Evolutionary conservation across 1,139 yeast genomes (phyloP), one percentile per base, ranked within the genome.

Genomic region (Sugiyamaella novakii): DNA sequence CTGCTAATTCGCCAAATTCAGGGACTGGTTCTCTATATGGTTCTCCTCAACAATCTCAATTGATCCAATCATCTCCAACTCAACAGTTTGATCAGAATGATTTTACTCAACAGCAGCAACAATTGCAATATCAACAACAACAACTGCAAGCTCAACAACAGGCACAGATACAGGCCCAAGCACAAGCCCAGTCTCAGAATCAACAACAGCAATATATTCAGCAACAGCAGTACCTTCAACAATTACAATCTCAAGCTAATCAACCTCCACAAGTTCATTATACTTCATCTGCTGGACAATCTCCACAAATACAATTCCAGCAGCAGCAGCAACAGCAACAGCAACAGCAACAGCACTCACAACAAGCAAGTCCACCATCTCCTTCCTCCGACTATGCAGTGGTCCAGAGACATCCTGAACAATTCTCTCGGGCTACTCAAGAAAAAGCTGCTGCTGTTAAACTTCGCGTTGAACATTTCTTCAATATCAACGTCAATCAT

Each of bases 321-420:
- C 43, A 38, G 6, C 14, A 6, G 30, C 43, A 15, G 2, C 34
- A 27, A 3, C 34, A 27, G n/a, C 34, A 21, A 12, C 34, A 27
- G 11, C 37, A 21, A 8, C 43, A 27, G 3, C 34, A 27, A 11
- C 43, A 38, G 34, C 43, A 21, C 3, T 17, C 11, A 10, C 37
- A 21, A 19, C 33, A 17, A 10, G 31, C 24, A 17, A 27, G 11
- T 17, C 35, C 35, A 7, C 41, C 28, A 5, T 21, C 17, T 18
- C 12, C 21, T 35, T 46, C 50, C 15, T 49, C 57, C 12, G 69
- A 67, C 46, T 83, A 84, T 59, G 88, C 85, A 49, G 79, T 81
- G 62, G 86, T 91, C 69, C 91, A 85, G 61, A 80, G 98, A 57
- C 89, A 87, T 61, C 97, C 98, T 0, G 94, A 86, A 55, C 73